phyloP scores from a whole-genome alignment of 352 stramenopile genomes.

The Phytophthora kernoviae region DNA sequence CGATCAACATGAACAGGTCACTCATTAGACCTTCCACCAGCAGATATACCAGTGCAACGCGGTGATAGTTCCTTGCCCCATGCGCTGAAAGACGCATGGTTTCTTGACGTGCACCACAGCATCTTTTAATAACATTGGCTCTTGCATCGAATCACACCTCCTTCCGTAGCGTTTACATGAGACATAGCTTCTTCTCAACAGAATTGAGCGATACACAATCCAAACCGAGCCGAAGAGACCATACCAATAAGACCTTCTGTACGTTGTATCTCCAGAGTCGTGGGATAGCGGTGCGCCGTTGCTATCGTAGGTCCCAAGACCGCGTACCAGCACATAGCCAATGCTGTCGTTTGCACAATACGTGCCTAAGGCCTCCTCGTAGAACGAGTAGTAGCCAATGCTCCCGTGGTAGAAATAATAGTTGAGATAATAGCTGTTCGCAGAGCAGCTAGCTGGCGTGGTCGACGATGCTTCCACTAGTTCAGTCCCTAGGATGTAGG shows the following conservation, averaged over 20 bases:
- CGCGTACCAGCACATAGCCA: conserved; percentile 29
- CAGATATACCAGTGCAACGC: conserved; percentile 22
- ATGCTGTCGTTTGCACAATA: conserved; percentile 30
- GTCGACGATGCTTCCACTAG: conserved; percentile 1
- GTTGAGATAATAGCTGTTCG: conserved; percentile 28
- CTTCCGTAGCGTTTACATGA: conserved; percentile 24
- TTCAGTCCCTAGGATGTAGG: conserved; percentile 21
- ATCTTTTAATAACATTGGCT: conserved; percentile 26
- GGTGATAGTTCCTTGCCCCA: conserved; percentile 31
- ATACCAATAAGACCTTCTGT: conserved; percentile 32
- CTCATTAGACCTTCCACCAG: conserved; percentile 36
- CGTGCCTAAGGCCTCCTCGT: conserved; percentile 32
- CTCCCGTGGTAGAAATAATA: conserved; percentile 39
- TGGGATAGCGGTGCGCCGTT: conserved; percentile 26
- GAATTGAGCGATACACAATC: conserved; percentile 27
- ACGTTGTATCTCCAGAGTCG: conserved; percentile 16
- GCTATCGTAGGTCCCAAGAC: conserved; percentile 32
- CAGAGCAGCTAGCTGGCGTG: conserved; percentile 10
- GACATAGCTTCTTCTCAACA: conserved; percentile 27
- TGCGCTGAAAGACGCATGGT: conserved; percentile 31
- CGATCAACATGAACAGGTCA: conserved; percentile 37
- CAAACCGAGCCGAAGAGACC: conserved; percentile 25
- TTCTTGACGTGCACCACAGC: conserved; percentile 29
- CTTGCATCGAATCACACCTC: conserved; percentile 21
- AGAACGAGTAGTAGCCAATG: conserved; percentile 34